A percentile compares a stretch with the other conserved stretches of the same genome.
phyloP scores from a whole-genome alignment of 2,329 filamentous ascomycete genomes.

The Rhinocladiella mackenziei region DNA sequence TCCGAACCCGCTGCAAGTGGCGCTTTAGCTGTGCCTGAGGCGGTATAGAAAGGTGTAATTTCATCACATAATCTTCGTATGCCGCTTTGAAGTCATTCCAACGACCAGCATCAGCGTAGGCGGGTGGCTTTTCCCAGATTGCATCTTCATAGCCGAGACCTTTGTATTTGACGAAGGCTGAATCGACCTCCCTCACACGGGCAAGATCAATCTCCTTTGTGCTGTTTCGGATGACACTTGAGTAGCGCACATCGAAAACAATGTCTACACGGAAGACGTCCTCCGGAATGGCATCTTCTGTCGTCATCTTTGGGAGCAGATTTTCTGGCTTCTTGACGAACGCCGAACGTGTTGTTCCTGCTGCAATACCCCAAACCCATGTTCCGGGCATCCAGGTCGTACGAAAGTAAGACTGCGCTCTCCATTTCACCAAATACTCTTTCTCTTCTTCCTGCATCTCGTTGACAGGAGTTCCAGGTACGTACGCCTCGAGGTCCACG shows the following conservation, averaged over 20 bases:
- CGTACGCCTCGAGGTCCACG: conserved; percentile 53
- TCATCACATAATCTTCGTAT: conserved; percentile 80
- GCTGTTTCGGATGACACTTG: conserved; percentile 52
- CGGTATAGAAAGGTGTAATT: conserved; percentile 66
- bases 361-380: conserved; percentile 75
- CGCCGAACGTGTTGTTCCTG: conserved; percentile 61
- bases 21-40: conserved; percentile 55
- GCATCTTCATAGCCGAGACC: conserved; percentile 85
- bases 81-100: conserved; percentile 78
- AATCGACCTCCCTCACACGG: conserved; percentile 66
- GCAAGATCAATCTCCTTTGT: conserved; percentile 67
- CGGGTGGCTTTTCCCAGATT: conserved; percentile 82
- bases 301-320: conserved; percentile 63
- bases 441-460: conserved; percentile 70
- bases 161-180: conserved; percentile 84
- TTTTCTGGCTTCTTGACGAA: conserved; percentile 68
- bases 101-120: conserved; percentile 58
- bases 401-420: conserved; percentile 71
- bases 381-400: conserved; percentile 82
- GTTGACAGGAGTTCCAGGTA: conserved; percentile 50
- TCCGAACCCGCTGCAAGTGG: conserved; percentile 65
- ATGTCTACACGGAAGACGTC: conserved; percentile 84
- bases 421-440: conserved; percentile 91
- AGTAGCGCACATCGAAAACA: conserved; percentile 75
- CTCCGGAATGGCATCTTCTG: conserved; percentile 77